A percentile compares a stretch with the other conserved stretches of the same genome.
Evolutionary conservation across 108 stramenopile genomes (phyloP).

Genomic region (Nitzschia sp.): DNA sequence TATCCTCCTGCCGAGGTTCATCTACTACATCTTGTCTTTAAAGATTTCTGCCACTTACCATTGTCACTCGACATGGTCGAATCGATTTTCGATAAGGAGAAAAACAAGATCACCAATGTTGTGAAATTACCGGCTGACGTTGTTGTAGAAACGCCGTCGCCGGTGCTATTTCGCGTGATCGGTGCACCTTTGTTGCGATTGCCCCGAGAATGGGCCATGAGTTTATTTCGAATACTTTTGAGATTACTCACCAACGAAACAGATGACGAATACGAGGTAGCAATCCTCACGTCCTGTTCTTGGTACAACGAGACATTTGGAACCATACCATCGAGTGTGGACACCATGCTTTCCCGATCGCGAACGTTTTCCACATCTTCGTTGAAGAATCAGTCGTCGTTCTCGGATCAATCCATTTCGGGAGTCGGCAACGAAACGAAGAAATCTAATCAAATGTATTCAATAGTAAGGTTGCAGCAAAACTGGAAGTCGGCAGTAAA

Average conservation of each 20-base stretch:
- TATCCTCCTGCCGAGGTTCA: background rate
- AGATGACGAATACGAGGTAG: conserved; percentile 60
- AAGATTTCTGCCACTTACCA: conserved; percentile 55
- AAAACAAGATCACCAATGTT: background rate
- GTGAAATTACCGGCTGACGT: conserved; percentile 15
- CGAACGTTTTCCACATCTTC: background rate
- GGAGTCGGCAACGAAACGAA: conserved; percentile 10
- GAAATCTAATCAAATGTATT: conserved; percentile 25
- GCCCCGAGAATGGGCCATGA: conserved; percentile 51
- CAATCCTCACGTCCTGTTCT: conserved; percentile 40
- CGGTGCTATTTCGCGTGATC: conserved; percentile 4
- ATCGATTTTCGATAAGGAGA: conserved; percentile 40
- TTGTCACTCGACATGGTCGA: conserved; percentile 42
- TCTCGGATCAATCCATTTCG: conserved; percentile 2
- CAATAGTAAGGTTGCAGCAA: conserved; percentile 32
- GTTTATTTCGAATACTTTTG: conserved; percentile 63
- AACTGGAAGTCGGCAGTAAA: conserved; percentile 25
- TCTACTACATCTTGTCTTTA: conserved; percentile 56
- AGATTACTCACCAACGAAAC: conserved; percentile 59
- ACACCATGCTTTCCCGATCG: background rate
- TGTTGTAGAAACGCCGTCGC: conserved; percentile 21
- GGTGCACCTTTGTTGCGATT: conserved; percentile 14
- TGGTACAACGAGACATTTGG: conserved; percentile 21
- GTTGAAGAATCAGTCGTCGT: background rate
- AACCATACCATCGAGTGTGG: background rate